Percentiles rank a stretch among this genome's conserved stretches.
Conservation (phyloP, 2,329 filamentous ascomycete species). For the Beauveria bassiana region DNA sequence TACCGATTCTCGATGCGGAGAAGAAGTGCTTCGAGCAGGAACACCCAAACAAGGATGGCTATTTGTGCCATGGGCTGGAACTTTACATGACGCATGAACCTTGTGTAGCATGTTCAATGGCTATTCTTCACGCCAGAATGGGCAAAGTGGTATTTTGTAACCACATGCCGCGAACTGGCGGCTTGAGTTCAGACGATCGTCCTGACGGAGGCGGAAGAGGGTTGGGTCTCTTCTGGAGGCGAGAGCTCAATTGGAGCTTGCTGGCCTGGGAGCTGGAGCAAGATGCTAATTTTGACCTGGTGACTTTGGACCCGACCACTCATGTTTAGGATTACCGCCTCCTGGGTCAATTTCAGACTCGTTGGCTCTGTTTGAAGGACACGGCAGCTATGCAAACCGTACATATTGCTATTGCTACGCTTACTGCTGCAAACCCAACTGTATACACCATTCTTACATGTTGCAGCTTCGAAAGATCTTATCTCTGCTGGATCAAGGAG, state of each 20-base stretch:
- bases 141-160: slow-evolving; percentile 73
- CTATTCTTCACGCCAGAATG: slow-evolving; percentile 88
- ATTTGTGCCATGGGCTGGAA: slow-evolving; percentile 88
- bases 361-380: slow-evolving; percentile 14
- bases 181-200: slow-evolving; percentile 69
- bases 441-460: not conserved
- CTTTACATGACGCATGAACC: slow-evolving; percentile 94
- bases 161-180: slow-evolving; percentile 74
- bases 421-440: not conserved
- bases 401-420: not conserved
- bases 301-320: slow-evolving; percentile 38
- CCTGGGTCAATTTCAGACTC: slow-evolving; percentile 29
- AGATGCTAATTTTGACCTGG: slow-evolving; percentile 29
- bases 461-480: not conserved
- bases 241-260: slow-evolving; percentile 80
- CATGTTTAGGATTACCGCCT: slow-evolving; percentile 43
- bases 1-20: slow-evolving; percentile 62
- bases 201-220: slow-evolving; percentile 49
- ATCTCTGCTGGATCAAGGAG: not conserved
- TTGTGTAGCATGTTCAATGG: slow-evolving; percentile 96
- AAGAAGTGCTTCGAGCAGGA: slow-evolving; percentile 53
- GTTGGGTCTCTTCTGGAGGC: slow-evolving; percentile 63
- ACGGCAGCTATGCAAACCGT: slow-evolving; percentile 12
- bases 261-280: slow-evolving; percentile 70
- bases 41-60: slow-evolving; percentile 67